phyloP scores from a whole-genome alignment of 208 protist genomes.

The Crithidia acanthocephali region DNA sequence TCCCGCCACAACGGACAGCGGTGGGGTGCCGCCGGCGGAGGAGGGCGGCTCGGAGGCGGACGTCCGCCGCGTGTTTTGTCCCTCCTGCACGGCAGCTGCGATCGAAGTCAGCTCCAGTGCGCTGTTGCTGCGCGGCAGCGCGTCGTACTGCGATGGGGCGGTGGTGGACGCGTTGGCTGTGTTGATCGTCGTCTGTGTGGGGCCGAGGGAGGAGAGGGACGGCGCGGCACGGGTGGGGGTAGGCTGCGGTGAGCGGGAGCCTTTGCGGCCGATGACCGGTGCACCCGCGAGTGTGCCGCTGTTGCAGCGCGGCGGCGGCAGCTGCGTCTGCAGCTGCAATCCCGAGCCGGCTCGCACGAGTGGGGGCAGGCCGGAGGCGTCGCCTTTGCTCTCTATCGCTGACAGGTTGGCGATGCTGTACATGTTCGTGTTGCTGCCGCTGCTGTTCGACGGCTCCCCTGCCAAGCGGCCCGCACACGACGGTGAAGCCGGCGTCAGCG shows the following conservation, averaged over 20 bases:
- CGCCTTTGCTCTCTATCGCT: neutral
- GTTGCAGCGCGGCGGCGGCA: neutral
- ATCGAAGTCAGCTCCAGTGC: slow-evolving; percentile 8
- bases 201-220: slow-evolving; percentile 11
- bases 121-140: slow-evolving; percentile 7
- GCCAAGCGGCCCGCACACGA: neutral
- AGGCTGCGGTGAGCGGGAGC: slow-evolving; percentile 3
- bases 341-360: slow-evolving; percentile 1
- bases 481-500: neutral
- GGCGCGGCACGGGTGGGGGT: neutral
- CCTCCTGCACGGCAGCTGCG: neutral
- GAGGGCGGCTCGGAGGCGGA: neutral
- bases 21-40: neutral
- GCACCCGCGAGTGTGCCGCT: neutral
- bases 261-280: slow-evolving; percentile 2
- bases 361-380: slow-evolving; percentile 1
- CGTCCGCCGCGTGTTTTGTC: neutral
- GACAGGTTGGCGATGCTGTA: too few species aligned
- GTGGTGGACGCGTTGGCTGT: neutral
- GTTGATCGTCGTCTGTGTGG: slow-evolving; percentile 2
- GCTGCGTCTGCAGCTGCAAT: neutral
- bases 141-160: slow-evolving; percentile 7
- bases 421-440: too few species aligned
- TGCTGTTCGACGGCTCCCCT: neutral
- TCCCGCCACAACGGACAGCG: neutral